These are phyloP conservation scores for Penicillium janthinellum DNA, from an alignment of 2,329 filamentous ascomycete genomes.

Conservation along the genomic window DNA sequence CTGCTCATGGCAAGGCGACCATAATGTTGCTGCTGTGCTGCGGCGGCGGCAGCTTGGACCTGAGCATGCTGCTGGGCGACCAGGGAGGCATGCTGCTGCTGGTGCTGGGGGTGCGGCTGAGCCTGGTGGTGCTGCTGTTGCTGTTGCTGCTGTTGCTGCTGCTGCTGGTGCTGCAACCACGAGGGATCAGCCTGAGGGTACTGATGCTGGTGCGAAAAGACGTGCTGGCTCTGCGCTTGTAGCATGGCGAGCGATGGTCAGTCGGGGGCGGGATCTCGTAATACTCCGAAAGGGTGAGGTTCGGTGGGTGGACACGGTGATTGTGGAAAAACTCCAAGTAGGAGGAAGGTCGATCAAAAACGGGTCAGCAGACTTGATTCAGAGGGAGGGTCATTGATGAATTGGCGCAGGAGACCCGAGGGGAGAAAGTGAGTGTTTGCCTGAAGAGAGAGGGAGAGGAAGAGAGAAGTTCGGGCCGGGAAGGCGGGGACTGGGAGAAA, in stretches of 20 bases:
- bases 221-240: conserved; percentile 59
- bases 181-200: conserved; percentile 51
- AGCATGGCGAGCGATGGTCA: conserved; percentile 43
- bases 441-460: conserved; percentile 29
- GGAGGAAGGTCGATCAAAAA: conserved; percentile 10
- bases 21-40: conserved; percentile 61
- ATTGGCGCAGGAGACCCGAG: conserved; percentile 16
- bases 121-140: conserved; percentile 34
- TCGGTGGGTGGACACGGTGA: conserved; percentile 3
- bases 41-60: conserved; percentile 50
- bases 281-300: conserved; percentile 31
- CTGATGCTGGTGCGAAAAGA: conserved; percentile 62
- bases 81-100: conserved; percentile 48
- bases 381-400: conserved; percentile 35
- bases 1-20: conserved; percentile 71
- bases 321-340: conserved; percentile 5
- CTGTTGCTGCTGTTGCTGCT: conserved; percentile 37
- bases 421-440: conserved; percentile 23
- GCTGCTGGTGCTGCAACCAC: conserved; percentile 49
- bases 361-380: conserved; percentile 31
- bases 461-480: conserved; percentile 34
- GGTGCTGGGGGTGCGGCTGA: conserved; percentile 43
- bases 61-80: conserved; percentile 58
- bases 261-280: conserved; percentile 25
- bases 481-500: conserved; percentile 35